Evolutionary conservation across 1,284 basidiomycete species (phyloP).

Genomic region (Apiotrichum brassicae): DNA sequence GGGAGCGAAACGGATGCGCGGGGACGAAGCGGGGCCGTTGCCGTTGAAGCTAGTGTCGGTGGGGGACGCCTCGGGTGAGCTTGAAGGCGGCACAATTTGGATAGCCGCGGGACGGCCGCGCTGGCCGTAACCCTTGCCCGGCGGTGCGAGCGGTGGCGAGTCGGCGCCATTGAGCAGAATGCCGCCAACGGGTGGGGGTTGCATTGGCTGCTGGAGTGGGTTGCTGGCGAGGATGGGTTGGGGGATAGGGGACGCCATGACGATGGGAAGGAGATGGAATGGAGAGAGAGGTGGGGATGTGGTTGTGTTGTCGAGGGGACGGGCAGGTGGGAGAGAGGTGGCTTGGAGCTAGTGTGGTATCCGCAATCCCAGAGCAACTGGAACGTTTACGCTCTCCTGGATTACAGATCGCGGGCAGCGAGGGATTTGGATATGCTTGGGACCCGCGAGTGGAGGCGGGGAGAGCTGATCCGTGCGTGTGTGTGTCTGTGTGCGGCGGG

Average conservation of each 20-base stretch:
- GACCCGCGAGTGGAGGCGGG: no score
- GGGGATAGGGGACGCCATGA: neutral
- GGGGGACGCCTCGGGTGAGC: neutral
- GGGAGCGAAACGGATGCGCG: conserved; percentile 43
- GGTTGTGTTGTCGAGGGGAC: neutral
- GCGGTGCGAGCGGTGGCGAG: neutral
- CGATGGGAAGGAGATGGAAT: no score
- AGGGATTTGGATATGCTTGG: no score
- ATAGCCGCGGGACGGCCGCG: conserved; percentile 1
- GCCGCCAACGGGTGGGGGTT: conserved; percentile 3
- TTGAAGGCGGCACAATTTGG: neutral
- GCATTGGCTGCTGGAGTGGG: neutral
- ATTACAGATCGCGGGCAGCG: no score
- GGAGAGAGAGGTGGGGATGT: no score
- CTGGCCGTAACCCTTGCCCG: neutral
- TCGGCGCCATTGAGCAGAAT: conserved; percentile 15
- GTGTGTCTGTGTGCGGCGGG: no score
- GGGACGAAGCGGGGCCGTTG: conserved; percentile 2
- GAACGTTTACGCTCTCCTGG: no score
- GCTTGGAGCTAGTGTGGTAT: neutral
- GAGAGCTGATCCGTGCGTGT: no score
- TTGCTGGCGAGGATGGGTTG: neutral
- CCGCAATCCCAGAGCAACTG: no score
- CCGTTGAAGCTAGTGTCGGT: neutral
- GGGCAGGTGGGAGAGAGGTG: neutral